Conservation (phyloP, 202 grass and related monocot species). For the Setaria italica region DNA sequence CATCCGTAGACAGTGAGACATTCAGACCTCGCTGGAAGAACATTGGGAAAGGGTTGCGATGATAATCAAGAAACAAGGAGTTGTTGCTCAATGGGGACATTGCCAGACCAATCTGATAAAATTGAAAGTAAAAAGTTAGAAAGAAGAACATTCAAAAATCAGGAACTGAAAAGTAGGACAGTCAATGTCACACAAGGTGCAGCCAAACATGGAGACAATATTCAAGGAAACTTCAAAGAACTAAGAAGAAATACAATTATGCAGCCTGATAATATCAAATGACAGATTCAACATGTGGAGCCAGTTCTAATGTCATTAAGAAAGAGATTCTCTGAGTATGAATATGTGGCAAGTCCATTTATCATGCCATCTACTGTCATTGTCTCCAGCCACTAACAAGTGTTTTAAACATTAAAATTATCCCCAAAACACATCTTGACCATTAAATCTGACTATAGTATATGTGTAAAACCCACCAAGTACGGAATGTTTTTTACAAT, state of each 20-base stretch:
- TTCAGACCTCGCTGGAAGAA: conserved; percentile 95
- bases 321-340: not conserved
- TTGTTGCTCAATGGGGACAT: conserved; percentile 98
- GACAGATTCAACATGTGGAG: not conserved
- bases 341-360: not conserved
- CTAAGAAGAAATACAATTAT: not conserved
- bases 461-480: not conserved
- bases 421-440: conserved; percentile 2
- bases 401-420: not conserved
- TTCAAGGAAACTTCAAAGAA: not conserved
- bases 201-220: not conserved
- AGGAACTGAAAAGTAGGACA: conserved; percentile 13
- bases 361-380: conserved; percentile 1
- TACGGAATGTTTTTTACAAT: not conserved
- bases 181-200: not conserved
- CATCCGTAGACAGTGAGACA: conserved; percentile 94
- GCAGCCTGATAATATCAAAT: not conserved
- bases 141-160: conserved; percentile 33
- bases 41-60: conserved; percentile 88
- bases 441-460: not conserved
- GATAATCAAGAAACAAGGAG: conserved; percentile 97
- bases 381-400: not conserved
- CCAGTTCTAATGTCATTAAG: not conserved
- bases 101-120: conserved; percentile 92
- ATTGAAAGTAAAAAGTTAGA: conserved; percentile 49